Evolutionary conservation across 257 asterid species (phyloP).

Genomic region (Solanum chaucha): DNA sequence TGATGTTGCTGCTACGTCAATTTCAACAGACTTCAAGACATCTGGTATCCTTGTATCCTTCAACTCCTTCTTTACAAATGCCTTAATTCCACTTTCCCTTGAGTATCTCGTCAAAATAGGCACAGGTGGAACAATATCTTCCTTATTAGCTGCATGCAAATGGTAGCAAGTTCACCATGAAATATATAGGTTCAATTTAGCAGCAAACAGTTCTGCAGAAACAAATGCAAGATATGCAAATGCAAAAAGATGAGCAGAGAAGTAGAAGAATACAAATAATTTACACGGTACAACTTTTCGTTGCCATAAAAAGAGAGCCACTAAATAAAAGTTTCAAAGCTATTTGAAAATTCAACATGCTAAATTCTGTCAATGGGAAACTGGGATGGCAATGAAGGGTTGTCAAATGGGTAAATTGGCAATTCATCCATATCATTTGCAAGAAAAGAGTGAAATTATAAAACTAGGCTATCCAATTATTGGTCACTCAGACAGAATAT

Average conservation of each 20-base stretch:
- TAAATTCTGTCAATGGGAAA: not conserved
- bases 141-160: slow-evolving; percentile 68
- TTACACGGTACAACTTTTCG: not conserved
- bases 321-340: not conserved
- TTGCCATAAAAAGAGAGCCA: not conserved
- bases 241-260: not conserved
- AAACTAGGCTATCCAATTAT: not conserved
- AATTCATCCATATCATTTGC: not conserved
- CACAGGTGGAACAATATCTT: slow-evolving; percentile 81
- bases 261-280: not conserved
- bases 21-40: slow-evolving; percentile 45
- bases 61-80: slow-evolving; percentile 79
- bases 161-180: slow-evolving; percentile 2
- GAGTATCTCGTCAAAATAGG: slow-evolving; percentile 82
- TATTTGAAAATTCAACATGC: not conserved
- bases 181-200: not conserved
- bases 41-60: slow-evolving; percentile 43
- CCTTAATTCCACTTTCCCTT: slow-evolving; percentile 77
- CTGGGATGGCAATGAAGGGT: not conserved
- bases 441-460: not conserved
- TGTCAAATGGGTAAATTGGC: not conserved
- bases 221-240: not conserved
- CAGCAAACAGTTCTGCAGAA: not conserved
- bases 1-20: slow-evolving; percentile 59
- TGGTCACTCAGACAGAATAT: not conserved